Evolutionary conservation across 441 rosid species (phyloP).

Genomic region (Omphalea diandra): DNA sequence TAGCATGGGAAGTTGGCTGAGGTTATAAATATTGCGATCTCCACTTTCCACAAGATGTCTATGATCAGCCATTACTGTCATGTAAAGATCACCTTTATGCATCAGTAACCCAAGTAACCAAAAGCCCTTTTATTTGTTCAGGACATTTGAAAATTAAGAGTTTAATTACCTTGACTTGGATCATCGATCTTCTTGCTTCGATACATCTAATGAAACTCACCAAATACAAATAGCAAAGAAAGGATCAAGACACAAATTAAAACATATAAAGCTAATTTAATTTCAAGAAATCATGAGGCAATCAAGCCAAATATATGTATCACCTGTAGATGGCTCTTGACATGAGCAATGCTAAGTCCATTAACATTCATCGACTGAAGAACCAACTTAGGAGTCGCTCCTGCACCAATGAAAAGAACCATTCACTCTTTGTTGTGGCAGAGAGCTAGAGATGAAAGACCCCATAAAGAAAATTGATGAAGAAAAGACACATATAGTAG

Average conservation of each 20-base stretch:
- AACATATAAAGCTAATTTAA: neutral
- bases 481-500: neutral
- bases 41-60: constrained; percentile 58
- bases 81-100: constrained; percentile 11
- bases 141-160: neutral
- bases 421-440: no score
- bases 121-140: constrained; percentile 25
- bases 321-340: constrained; percentile 96
- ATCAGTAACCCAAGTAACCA: neutral
- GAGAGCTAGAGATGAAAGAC: no score
- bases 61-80: constrained; percentile 53
- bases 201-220: constrained; percentile 52
- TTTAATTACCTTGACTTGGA: constrained; percentile 50
- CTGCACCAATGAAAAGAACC: no score
- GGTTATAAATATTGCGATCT: constrained; percentile 64
- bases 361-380: constrained; percentile 83
- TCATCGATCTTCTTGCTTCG: constrained; percentile 85
- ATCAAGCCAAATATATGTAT: no score
- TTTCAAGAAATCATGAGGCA: no score
- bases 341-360: constrained; percentile 93
- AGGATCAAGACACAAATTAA: neutral
- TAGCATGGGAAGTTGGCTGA: constrained; percentile 77
- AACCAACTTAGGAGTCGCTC: constrained; percentile 88
- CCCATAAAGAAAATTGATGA: neutral
- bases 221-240: no score